Evolutionary conservation across 2,329 filamentous ascomycete genomes (phyloP), one percentile per base, ranked within the genome.

Genomic region (Didymella exigua): DNA sequence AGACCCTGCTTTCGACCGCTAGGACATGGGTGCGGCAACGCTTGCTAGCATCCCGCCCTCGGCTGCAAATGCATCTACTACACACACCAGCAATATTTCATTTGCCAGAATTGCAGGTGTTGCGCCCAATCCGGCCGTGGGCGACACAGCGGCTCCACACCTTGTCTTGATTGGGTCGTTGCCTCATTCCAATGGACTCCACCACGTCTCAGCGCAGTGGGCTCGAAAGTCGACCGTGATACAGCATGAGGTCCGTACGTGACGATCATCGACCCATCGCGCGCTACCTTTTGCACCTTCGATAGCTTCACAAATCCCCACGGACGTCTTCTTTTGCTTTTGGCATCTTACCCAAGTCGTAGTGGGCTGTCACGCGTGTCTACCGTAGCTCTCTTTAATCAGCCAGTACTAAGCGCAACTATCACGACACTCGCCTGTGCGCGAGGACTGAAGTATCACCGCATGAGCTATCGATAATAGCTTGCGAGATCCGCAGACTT

Each of bases 71-170:
- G 68, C 69, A 65, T 26, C 61, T 63, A 62, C 71, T 69, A 68
- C 71, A 69, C 71, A 58, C 64, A 55, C 52, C 46, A 42, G 29
- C 65, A 64, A 68, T 69, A 65, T 59, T 60, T 62, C 34, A 56
- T 51, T 61, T 55, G 59, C 57, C 60, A 54, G 50, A 61, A 55
- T 40, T 38, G 49, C 56, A 57, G 24, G 56, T 38, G 33, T 48
- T 31, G 48, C 29, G 43, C 66, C 56, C 49, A 51, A 67, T 64
- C 5, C 8, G 65, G 64, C 36, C 54, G 38, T 46, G 18, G 45
- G 47, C 50, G 23, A 49, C 51, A 54, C 54, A 43, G 38, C 55
- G 54, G 47, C 56, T 38, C 59, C 52, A 41, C 47, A 29, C 40
- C 41, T 27, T 4, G 16, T 38, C 59, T 29, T 64, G 46, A 72